These are phyloP conservation scores for Calycina marina DNA, from an alignment of 2,329 filamentous ascomycete species.

Conservation along the genomic window DNA sequence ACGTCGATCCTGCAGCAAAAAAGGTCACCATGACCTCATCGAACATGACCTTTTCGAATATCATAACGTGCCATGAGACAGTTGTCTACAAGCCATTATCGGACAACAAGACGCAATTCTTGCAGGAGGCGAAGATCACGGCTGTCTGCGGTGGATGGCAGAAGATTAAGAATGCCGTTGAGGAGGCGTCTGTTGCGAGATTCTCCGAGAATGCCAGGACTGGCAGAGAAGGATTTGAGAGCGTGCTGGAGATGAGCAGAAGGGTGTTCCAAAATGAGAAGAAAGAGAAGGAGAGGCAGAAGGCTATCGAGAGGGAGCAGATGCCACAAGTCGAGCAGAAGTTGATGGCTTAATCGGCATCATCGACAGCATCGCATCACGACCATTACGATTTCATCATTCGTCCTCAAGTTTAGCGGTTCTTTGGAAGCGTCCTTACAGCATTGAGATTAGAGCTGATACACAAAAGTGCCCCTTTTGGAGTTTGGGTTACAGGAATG, in stretches of 20 bases:
- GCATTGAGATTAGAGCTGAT: not conserved
- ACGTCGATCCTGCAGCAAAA: conserved; percentile 71
- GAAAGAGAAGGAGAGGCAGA: too few relatives aligned
- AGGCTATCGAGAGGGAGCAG: too few relatives aligned
- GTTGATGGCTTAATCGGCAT: conserved; percentile 1
- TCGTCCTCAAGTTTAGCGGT: conserved; percentile 1
- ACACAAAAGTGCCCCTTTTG: conserved; percentile 7
- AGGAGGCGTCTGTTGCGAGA: conserved; percentile 75
- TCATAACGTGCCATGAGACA: conserved; percentile 85
- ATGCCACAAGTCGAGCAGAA: conserved; percentile 7
- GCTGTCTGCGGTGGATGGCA: conserved; percentile 95
- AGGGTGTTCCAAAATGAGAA: conserved; percentile 84
- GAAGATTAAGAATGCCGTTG: conserved; percentile 89
- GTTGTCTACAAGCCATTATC: conserved; percentile 61
- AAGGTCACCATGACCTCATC: conserved; percentile 94
- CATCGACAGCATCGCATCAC: not conserved
- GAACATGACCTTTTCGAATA: conserved; percentile 85
- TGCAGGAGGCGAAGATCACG: conserved; percentile 83
- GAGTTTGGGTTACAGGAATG: conserved; percentile 2
- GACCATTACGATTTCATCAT: conserved; percentile 1
- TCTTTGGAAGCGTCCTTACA: not conserved
- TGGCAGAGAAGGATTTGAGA: conserved; percentile 89
- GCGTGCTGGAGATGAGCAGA: conserved; percentile 83
- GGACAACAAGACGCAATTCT: conserved; percentile 57
- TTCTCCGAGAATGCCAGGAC: conserved; percentile 87